Percentiles rank a stretch among this genome's conserved stretches.
phyloP scores from a whole-genome alignment of 345 rosid genomes.

The Dovyalis caffra region DNA sequence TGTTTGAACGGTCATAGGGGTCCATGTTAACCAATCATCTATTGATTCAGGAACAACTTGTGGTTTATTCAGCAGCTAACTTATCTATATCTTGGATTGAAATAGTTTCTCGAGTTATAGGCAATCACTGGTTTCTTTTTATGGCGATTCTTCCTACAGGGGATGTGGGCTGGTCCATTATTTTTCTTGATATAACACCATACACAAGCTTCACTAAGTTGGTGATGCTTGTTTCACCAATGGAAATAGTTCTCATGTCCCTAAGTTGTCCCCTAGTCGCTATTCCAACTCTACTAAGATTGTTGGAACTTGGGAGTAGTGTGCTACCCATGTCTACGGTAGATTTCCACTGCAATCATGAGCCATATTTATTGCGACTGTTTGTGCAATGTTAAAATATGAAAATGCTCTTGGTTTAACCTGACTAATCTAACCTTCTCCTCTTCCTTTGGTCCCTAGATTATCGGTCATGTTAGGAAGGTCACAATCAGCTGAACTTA shows the following conservation, averaged over 20 bases:
- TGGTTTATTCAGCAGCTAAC: constrained; percentile 1
- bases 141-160: background rate
- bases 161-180: background rate
- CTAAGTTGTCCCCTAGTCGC: background rate
- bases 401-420: background rate
- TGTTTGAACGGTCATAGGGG: background rate
- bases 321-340: background rate
- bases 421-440: background rate
- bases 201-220: background rate
- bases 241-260: background rate
- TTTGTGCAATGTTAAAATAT: background rate
- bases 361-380: background rate
- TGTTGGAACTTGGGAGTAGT: background rate
- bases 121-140: background rate
- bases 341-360: background rate
- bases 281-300: background rate
- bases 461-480: background rate
- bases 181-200: background rate
- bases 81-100: background rate
- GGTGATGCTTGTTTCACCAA: background rate
- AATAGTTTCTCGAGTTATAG: background rate
- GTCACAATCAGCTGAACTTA: background rate
- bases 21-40: background rate
- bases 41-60: background rate
- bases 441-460: background rate